Evolutionary conservation across 1,284 basidiomycete genomes (phyloP).

Genomic region (Heterobasidion parviporum): DNA sequence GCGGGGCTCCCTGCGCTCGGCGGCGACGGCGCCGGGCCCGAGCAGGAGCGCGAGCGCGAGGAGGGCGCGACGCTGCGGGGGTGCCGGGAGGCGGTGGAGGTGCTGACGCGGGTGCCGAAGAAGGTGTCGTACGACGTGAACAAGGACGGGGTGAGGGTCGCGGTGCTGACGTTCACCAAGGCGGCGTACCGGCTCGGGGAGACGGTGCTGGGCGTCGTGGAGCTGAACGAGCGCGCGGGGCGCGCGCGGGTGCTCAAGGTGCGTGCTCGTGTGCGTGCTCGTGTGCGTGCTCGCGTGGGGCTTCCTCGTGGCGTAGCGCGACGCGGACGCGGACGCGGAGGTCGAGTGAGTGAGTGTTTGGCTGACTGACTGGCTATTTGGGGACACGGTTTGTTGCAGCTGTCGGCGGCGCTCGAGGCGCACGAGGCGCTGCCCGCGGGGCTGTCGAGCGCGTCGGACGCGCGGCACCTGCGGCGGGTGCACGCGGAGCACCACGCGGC

Average conservation of each 20-base stretch:
- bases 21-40: not conserved
- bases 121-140: slow-evolving; percentile 93
- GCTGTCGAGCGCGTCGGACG: slow-evolving; percentile 31
- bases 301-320: not conserved
- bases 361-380: too few species aligned
- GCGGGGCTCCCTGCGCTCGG: not conserved
- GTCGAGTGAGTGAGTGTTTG: too few species aligned
- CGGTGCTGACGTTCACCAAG: slow-evolving; percentile 86
- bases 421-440: slow-evolving; percentile 72
- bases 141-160: slow-evolving; percentile 83
- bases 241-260: slow-evolving; percentile 70
- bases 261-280: slow-evolving; percentile 11
- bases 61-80: slow-evolving; percentile 41
- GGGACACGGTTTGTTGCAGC: slow-evolving; percentile 28
- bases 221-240: slow-evolving; percentile 62
- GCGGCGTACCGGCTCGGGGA: slow-evolving; percentile 85
- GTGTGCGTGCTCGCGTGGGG: too few species aligned
- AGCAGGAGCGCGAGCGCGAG: not conserved
- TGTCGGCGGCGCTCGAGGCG: slow-evolving; percentile 80
- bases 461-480: slow-evolving; percentile 45
- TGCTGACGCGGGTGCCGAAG: slow-evolving; percentile 79
- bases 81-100: slow-evolving; percentile 87
- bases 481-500: slow-evolving; percentile 81
- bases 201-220: slow-evolving; percentile 81
- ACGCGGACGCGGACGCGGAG: too few species aligned